phyloP scores from a whole-genome alignment of 805 yeast genomes.

The Ogataea ganodermae region DNA sequence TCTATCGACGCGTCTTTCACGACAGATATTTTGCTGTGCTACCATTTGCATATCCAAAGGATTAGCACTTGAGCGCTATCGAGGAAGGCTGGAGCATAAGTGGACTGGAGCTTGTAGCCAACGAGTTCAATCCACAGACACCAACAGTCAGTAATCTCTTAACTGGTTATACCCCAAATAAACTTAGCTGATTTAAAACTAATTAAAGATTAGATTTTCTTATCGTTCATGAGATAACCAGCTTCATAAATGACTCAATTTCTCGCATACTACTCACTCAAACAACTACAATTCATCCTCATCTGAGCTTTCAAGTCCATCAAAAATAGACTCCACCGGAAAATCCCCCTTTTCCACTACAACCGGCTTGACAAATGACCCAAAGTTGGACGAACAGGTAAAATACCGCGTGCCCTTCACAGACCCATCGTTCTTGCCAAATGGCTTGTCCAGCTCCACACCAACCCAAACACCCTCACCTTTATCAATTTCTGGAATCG shows the following conservation, averaged over 20 bases:
- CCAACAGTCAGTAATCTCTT: too few species aligned
- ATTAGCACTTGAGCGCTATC: too few species aligned
- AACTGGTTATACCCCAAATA: too few species aligned
- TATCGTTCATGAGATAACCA: not conserved
- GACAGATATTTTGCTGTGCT: not conserved
- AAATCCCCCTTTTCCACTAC: constrained; percentile 71
- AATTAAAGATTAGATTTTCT: too few species aligned
- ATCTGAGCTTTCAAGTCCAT: constrained; percentile 34
- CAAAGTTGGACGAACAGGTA: constrained; percentile 55
- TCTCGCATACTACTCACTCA: not conserved
- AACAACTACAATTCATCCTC: constrained; percentile 12
- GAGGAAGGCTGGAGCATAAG: too few species aligned
- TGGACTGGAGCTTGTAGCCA: too few species aligned
- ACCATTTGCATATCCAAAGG: not conserved
- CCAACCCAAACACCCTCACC: constrained; percentile 72
- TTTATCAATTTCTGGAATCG: constrained; percentile 56
- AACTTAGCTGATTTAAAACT: too few species aligned
- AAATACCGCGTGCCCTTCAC: constrained; percentile 64
- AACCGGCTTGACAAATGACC: constrained; percentile 75
- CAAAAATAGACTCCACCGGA: constrained; percentile 53
- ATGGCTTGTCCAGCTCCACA: constrained; percentile 79
- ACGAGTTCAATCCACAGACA: too few species aligned
- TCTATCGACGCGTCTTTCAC: not conserved
- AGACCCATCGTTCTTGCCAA: constrained; percentile 83
- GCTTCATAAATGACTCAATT: not conserved